phyloP scores from a whole-genome alignment of 345 rosid genomes.

The Luvunga scandens region DNA sequence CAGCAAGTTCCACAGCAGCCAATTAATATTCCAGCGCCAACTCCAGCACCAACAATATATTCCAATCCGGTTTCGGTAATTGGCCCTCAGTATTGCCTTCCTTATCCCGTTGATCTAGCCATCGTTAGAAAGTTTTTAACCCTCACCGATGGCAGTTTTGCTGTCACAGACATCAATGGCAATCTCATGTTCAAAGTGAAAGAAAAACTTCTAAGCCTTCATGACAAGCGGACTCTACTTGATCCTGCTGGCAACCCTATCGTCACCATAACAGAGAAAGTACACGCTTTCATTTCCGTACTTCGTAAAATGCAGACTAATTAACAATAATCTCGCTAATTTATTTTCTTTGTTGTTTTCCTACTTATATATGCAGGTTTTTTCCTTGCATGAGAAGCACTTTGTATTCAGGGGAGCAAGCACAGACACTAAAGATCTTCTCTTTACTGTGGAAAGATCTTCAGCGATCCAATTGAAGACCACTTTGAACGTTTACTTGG shows the following conservation, averaged over 20 bases:
- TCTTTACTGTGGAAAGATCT: slow-evolving; percentile 37
- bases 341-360: background rate
- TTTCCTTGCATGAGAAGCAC: slow-evolving; percentile 46
- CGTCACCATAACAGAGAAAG: slow-evolving; percentile 10
- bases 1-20: background rate
- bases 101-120: slow-evolving; percentile 25
- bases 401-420: slow-evolving; percentile 46
- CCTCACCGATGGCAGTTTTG: slow-evolving; percentile 13
- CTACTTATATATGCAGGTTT: background rate
- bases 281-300: background rate
- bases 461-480: slow-evolving; percentile 43
- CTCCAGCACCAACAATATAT: background rate
- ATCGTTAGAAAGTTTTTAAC: slow-evolving; percentile 19
- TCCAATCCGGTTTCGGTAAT: slow-evolving; percentile 8
- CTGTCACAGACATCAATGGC: slow-evolving; percentile 19
- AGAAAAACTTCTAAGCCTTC: slow-evolving; percentile 17
- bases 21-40: background rate
- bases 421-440: slow-evolving; percentile 31
- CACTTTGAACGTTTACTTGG: slow-evolving; percentile 41
- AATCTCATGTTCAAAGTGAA: slow-evolving; percentile 28
- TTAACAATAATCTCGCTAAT: background rate
- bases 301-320: background rate
- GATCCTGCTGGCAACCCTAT: slow-evolving; percentile 21
- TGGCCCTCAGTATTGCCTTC: slow-evolving; percentile 19
- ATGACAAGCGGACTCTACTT: slow-evolving; percentile 13